Conservation (phyloP, 192 early-diverging fungal genomes). For the Globomyces pollinis-pini region DNA sequence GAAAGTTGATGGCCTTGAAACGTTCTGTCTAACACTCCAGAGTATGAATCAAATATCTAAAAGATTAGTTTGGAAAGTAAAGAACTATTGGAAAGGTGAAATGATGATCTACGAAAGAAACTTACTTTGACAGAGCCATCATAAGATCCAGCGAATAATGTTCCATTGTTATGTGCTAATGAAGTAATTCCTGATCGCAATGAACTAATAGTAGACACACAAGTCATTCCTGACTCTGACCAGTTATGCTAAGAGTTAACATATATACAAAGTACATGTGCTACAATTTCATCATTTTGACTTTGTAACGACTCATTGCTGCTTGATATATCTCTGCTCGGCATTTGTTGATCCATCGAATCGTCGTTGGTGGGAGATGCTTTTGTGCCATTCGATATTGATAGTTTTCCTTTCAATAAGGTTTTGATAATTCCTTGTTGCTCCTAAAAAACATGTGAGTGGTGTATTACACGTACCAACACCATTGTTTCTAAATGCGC, state of each 20-base stretch:
- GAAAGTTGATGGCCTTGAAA: constrained; percentile 12
- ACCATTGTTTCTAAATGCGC: constrained; percentile 6
- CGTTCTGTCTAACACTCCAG: neutral
- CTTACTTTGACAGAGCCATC: constrained; percentile 14
- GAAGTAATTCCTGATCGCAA: constrained; percentile 8
- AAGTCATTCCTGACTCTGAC: constrained; percentile 1
- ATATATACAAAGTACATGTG: neutral
- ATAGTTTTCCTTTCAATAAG: neutral
- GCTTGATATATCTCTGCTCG: too few species aligned
- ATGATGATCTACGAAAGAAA: too few species aligned
- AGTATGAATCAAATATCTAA: constrained; percentile 11
- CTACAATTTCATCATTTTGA: neutral
- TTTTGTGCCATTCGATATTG: too few species aligned
- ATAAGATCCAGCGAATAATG: constrained; percentile 13
- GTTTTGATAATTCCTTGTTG: neutral
- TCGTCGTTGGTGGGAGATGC: too few species aligned
- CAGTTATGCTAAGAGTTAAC: neutral
- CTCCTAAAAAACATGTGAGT: too few species aligned
- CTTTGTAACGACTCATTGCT: neutral
- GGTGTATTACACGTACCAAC: neutral
- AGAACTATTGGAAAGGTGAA: too few species aligned
- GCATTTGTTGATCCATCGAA: too few species aligned
- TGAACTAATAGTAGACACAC: constrained; percentile 4
- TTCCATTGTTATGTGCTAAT: neutral
- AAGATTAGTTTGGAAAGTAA: too few species aligned